Percentiles rank a stretch among this genome's conserved stretches.
Evolutionary conservation across 371 early-diverging fungal genomes (phyloP).

Genomic region (Actinomortierella ambigua): DNA sequence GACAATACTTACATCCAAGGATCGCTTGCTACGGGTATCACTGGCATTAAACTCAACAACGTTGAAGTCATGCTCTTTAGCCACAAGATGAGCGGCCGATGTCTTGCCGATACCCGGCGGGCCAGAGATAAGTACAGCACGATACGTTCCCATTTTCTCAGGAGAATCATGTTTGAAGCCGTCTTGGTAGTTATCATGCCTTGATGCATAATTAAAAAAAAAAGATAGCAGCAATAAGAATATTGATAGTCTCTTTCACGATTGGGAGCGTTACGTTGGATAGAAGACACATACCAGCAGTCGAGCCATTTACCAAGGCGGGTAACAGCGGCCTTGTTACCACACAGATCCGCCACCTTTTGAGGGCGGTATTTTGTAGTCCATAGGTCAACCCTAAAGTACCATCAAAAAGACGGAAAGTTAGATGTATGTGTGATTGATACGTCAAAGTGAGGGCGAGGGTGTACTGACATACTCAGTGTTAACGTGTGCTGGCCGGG

Average conservation of each 20-base stretch:
- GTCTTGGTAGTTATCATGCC: constrained; percentile 43
- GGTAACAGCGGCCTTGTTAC: constrained; percentile 83
- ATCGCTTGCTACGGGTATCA: constrained; percentile 94
- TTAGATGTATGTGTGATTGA: neutral
- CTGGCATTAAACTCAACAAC: constrained; percentile 99
- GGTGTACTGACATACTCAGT: no score
- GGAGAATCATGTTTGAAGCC: constrained; percentile 47
- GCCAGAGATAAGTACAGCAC: constrained; percentile 93
- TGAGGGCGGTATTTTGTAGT: constrained; percentile 96
- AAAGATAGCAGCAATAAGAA: no score
- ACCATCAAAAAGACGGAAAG: constrained; percentile 5
- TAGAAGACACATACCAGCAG: constrained; percentile 56
- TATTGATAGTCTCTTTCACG: no score
- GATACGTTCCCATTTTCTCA: constrained; percentile 44
- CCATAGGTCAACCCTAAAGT: constrained; percentile 74
- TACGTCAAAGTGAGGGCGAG: neutral
- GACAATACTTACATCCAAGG: constrained; percentile 66
- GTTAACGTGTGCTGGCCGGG: no score
- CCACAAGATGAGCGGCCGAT: constrained; percentile 92
- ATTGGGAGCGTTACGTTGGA: no score
- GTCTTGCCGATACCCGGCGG: constrained; percentile 99
- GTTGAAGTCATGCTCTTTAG: constrained; percentile 80
- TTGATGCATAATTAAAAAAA: no score
- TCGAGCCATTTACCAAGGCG: constrained; percentile 78
- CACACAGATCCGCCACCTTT: constrained; percentile 84